Conservation (phyloP, 768 basidiomycete species). For the Amanita rimosa region DNA sequence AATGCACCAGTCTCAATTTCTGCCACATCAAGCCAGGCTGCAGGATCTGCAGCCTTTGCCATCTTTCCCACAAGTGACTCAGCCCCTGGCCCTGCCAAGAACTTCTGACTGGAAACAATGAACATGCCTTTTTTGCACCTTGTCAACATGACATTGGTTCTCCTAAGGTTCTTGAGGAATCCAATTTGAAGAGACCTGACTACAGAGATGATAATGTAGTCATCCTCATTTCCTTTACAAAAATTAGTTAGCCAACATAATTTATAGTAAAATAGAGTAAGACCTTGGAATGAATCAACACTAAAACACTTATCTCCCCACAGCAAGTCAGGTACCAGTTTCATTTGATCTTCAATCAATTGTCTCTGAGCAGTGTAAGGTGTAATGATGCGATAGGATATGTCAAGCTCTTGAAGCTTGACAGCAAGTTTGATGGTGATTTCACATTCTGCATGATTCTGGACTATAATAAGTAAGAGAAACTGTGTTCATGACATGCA, state of each 20-base stretch:
- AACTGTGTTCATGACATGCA: conserved; percentile 7
- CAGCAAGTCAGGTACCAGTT: conserved; percentile 29
- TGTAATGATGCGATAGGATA: conserved; percentile 57
- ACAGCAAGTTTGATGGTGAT: conserved; percentile 46
- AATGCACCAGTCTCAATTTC: conserved; percentile 28
- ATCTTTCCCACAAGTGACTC: conserved; percentile 33
- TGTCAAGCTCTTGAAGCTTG: conserved; percentile 38
- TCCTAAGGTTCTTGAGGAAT: conserved; percentile 51
- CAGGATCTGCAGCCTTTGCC: conserved; percentile 21
- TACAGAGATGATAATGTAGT: conserved; percentile 63
- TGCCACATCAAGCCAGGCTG: conserved; percentile 26
- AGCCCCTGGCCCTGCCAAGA: conserved; percentile 43
- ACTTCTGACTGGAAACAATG: conserved; percentile 51
- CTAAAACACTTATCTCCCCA: conserved; percentile 73
- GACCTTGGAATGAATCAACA: conserved; percentile 83
- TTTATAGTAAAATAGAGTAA: background rate
- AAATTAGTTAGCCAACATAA: background rate
- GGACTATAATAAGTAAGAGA: conserved; percentile 1
- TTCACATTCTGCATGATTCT: conserved; percentile 55
- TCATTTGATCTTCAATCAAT: conserved; percentile 45
- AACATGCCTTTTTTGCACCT: conserved; percentile 74
- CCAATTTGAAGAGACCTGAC: conserved; percentile 51
- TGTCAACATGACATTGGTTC: conserved; percentile 84
- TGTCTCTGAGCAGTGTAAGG: conserved; percentile 71
- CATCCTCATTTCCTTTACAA: conserved; percentile 67